Evolutionary conservation across 208 protist species (phyloP), one percentile per base, ranked within the genome.

Genomic region (Angomonas ambiguus): DNA sequence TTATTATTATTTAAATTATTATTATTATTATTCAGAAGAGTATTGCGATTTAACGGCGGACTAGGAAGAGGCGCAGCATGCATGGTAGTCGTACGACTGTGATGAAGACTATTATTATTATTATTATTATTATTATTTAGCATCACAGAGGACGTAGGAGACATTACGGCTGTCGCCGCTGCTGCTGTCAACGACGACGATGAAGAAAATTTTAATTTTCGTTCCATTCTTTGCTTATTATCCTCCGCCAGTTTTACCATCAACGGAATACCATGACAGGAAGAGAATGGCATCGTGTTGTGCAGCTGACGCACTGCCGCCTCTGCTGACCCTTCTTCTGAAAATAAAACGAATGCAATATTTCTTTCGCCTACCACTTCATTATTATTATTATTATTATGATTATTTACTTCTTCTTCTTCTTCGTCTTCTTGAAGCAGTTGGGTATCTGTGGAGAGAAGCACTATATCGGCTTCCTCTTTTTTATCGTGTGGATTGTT

Each of bases 311-410:
- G 59, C 41, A 84, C 79, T 24, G 85, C 87, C 75, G 48, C 58
- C 62, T 80, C 76, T 16, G 87, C 87, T 8, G 73, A 79, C 56
- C 83, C 84, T 45, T 85, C 80, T 18, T 76, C 69, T 28, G 69
- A 48, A 49, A 84, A 93, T 11, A 85, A 57, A 16, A 94, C 73
- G 58, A 94, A 94, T 56, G 88, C 88, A 49, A 94, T 94, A 71
- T 81, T 82, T 55, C 88, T 84, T 64, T 73, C 67, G 13, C 25
- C 22, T 8, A 30, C 49, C 10, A 30, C n/a, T 56, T 45, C 16
- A 8, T 45, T 16, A 45, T 45, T 45, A 45, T 45, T 45, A 45
- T 45, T 45, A 45, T 45, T 45, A 45, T 45, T 45, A 45, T 45
- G 8, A 45, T 45, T 45, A 45, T 45, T 45, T n/a, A n/a, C 48